Base-by-base conservation (phyloP, 2,329 filamentous ascomycete species). In the Botrytis squamosa region DNA sequence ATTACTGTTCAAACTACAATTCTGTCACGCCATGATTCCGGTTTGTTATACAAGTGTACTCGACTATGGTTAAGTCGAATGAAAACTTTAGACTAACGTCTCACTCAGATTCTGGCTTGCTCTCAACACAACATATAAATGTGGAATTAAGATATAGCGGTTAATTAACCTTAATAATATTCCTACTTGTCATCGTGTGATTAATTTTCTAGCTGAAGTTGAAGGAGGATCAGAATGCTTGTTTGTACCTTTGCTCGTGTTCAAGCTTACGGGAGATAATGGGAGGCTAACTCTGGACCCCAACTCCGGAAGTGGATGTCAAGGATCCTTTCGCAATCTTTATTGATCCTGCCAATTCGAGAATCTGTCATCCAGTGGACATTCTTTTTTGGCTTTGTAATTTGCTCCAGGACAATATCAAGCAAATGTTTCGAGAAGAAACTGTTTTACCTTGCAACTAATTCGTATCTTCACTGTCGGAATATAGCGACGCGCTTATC, bases 211-310 rank as follows among this genome's bases (percentile, higher is more conserved):
- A 69, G 66, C 66, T 69, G 66, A 69, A 69, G 16, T 8, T 22
- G 12, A 29, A 44, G 49, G 38, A 33, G 66, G 66, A 69, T 69
- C 36, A 33, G 14, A 69, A 69, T 57, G 66, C 52, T 10, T 57
- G 66, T 22, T 40, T 33, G 10, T 16, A 59, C 55, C 25, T 68
- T n/a, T 70, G 33, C 40, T 44, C 55, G 55, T 44, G n/a, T 63
- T 60, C 25, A 22, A n/a, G 71, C 71, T 72, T 69, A 72, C 64
- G 64, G 71, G 38, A 72, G 55, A 69, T 40, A 29, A n/a, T 57
- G 36, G 18, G 16, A 68, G n/a, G n/a, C 25, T 69, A 36, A n/a
- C 38, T 60, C 49, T 59, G 63, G 71, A 69, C 71, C 71, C 71
- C 71, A 72, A 72, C 14, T 59, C 49, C 55, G n/a, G 49, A 64